Percentiles rank a stretch among this genome's conserved stretches.
Conservation (phyloP, 305 asterid genomes). For the Solanum hybrid region DNA sequence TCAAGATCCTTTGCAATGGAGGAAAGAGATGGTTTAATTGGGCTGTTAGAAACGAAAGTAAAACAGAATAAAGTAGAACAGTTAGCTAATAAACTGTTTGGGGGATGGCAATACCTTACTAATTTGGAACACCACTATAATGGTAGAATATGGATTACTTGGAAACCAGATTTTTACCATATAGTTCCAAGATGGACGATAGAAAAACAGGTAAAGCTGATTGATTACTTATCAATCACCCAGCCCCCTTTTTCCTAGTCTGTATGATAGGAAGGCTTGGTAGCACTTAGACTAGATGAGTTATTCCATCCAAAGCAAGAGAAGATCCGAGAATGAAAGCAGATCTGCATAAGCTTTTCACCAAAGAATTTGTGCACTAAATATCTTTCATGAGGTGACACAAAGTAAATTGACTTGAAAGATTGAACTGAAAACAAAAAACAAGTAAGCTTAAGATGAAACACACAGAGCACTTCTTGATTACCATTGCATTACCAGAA, state of each 20-base stretch:
- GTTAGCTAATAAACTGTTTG: not conserved
- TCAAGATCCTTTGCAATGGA: not conserved
- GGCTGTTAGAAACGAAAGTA: not conserved
- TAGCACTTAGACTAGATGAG: not conserved
- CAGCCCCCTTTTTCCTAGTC: not conserved
- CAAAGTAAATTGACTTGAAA: not conserved
- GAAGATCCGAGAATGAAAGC: not conserved
- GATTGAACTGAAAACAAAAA: not conserved
- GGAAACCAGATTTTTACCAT: not conserved
- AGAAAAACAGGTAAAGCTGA: not conserved
- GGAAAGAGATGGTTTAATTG: not conserved
- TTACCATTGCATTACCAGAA: conserved; percentile 11
- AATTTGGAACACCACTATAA: not conserved
- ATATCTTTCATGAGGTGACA: not conserved
- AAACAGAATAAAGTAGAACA: not conserved
- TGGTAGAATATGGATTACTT: not conserved
- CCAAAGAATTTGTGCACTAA: not conserved
- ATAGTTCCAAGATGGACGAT: not conserved
- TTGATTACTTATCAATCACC: not conserved
- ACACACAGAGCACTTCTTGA: not conserved
- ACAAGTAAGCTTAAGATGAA: not conserved
- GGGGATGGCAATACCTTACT: not conserved
- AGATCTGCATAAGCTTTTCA: not conserved
- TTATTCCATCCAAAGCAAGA: not conserved
- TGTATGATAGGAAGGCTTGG: not conserved